These are phyloP conservation scores for Peronospora belbahrii DNA, from an alignment of 352 stramenopile genomes.

Conservation along the genomic window DNA sequence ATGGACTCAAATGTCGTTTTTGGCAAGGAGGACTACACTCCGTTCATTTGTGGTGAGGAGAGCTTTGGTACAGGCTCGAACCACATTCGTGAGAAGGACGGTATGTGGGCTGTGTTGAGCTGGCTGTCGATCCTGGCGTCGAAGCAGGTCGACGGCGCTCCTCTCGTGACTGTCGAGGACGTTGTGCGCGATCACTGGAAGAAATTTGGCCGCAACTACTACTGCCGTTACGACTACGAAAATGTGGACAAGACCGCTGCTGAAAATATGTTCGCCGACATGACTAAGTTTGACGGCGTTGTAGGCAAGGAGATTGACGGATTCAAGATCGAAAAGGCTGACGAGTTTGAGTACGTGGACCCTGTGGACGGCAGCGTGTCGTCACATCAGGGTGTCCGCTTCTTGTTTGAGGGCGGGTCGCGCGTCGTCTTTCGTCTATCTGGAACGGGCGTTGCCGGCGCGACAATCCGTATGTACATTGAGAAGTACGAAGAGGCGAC, in stretches of 20 bases:
- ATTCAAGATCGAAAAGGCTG: constrained; percentile 79
- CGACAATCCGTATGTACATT: constrained; percentile 99
- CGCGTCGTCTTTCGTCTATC: constrained; percentile 97
- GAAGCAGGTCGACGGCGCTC: constrained; percentile 76
- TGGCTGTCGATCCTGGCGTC: constrained; percentile 98
- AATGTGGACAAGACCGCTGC: constrained; percentile 89
- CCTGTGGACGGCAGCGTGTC: constrained; percentile 95
- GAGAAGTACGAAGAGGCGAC: constrained; percentile 95
- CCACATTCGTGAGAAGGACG: constrained; percentile 99
- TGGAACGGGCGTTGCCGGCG: constrained; percentile 94
- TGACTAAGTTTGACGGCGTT: constrained; percentile 60
- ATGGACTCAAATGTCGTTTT: constrained; percentile 97
- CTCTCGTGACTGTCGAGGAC: constrained; percentile 93
- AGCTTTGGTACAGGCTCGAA: constrained; percentile 98
- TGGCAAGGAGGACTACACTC: constrained; percentile 94
- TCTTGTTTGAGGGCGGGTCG: constrained; percentile 92
- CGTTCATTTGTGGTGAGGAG: constrained; percentile 98
- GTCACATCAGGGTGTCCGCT: constrained; percentile 94
- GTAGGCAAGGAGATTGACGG: constrained; percentile 64
- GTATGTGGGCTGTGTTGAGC: constrained; percentile 96
- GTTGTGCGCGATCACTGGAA: constrained; percentile 95
- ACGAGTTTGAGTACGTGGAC: constrained; percentile 99
- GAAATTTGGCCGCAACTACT: constrained; percentile 98
- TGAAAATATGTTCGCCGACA: constrained; percentile 66
- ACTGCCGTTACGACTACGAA: constrained; percentile 99